Conservation (phyloP, 2,329 filamentous ascomycete species). For the Colletotrichum shisoi region DNA sequence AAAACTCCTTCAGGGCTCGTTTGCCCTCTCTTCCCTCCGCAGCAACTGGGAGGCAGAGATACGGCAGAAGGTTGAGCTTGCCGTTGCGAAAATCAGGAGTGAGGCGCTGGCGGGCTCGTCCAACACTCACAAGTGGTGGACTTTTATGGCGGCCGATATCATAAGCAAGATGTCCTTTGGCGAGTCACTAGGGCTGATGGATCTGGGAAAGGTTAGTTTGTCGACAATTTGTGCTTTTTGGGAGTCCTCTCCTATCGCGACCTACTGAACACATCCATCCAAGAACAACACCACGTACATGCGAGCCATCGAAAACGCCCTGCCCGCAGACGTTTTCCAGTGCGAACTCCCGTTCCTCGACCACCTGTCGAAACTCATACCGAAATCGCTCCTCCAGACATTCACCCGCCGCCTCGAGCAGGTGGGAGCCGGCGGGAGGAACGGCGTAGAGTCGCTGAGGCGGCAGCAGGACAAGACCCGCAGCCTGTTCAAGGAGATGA, state of each 20-base stretch:
- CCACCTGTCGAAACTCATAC: constrained; percentile 2
- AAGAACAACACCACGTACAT: constrained; percentile 20
- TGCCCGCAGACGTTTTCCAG: constrained; percentile 4
- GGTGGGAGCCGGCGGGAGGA: not conserved
- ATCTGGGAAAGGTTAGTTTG: constrained; percentile 54
- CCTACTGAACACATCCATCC: too few relatives aligned
- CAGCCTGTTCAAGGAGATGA: constrained; percentile 17
- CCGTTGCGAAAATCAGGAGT: constrained; percentile 54
- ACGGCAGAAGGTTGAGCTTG: constrained; percentile 46
- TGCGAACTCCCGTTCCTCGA: constrained; percentile 6
- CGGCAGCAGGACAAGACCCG: too few relatives aligned
- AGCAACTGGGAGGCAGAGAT: constrained; percentile 47
- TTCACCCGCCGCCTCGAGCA: constrained; percentile 2
- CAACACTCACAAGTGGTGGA: constrained; percentile 63
- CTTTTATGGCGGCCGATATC: constrained; percentile 63
- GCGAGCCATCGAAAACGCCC: constrained; percentile 10
- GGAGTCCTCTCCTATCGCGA: too few relatives aligned
- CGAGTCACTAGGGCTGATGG: constrained; percentile 61
- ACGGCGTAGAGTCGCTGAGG: not conserved
- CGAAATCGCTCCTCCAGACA: constrained; percentile 4
- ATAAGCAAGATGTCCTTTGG: constrained; percentile 64
- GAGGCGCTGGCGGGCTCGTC: constrained; percentile 52
- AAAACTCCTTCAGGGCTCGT: constrained; percentile 52
- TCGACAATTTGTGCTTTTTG: too few relatives aligned
- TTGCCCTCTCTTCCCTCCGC: constrained; percentile 50